Percentiles rank a stretch among this genome's conserved stretches.
Evolutionary conservation across 371 early-diverging fungal genomes (phyloP).

Genomic region (Cokeromyces recurvatus): DNA sequence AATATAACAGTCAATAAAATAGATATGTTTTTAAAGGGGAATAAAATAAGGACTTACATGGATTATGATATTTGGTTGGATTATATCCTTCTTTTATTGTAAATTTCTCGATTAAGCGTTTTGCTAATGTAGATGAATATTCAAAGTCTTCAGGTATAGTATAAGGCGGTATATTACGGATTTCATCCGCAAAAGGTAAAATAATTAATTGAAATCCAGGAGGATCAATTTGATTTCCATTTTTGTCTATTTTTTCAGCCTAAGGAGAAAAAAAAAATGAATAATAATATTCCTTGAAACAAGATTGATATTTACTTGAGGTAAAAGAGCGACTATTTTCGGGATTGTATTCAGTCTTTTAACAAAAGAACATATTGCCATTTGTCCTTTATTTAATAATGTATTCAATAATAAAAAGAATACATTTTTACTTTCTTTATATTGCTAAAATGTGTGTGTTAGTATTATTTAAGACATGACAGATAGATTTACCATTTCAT

Average conservation of each 20-base stretch:
- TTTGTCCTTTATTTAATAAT: constrained; percentile 2
- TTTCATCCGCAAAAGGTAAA: constrained; percentile 71
- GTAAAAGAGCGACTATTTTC: constrained; percentile 11
- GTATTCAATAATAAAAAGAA: constrained; percentile 1
- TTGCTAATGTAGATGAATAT: constrained; percentile 21
- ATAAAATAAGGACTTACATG: constrained; percentile 51
- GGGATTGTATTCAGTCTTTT: constrained; percentile 6
- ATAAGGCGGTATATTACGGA: constrained; percentile 41
- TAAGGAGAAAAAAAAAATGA: neutral
- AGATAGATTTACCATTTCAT: constrained; percentile 67
- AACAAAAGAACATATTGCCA: constrained; percentile 13
- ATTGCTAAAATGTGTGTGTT: constrained; percentile 13
- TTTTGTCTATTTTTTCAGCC: constrained; percentile 25
- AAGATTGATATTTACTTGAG: constrained; percentile 11
- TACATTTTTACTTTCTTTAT: constrained; percentile 3
- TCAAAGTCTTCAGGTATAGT: constrained; percentile 2
- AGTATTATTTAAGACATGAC: no score
- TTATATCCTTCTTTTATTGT: constrained; percentile 34
- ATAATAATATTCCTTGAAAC: neutral
- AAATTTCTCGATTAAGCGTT: constrained; percentile 30
- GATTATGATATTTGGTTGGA: constrained; percentile 52
- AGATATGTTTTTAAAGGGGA: no score
- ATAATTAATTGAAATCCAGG: constrained; percentile 60
- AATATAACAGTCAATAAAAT: neutral
- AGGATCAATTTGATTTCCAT: constrained; percentile 40